phyloP scores from a whole-genome alignment of 2,329 filamentous ascomycete genomes.

The Ophiostoma pallidulum region DNA sequence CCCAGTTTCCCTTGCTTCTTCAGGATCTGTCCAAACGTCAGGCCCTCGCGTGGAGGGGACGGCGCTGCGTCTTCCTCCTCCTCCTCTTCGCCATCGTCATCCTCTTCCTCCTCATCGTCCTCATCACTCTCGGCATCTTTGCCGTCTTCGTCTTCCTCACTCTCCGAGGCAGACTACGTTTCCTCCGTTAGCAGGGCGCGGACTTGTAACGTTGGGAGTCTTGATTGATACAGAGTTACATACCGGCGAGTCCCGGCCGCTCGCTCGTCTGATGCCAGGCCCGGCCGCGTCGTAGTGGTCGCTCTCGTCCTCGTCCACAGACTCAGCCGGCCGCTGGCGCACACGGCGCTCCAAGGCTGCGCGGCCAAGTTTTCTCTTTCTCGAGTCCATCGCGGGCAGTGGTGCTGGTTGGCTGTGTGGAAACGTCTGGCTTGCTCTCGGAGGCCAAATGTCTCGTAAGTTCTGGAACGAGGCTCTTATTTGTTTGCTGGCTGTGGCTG shows the following conservation, averaged over 20 bases:
- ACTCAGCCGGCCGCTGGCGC: slow-evolving; percentile 22
- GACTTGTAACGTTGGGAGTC: no score
- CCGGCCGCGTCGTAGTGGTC: slow-evolving; percentile 5
- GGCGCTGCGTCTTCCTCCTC: slow-evolving; percentile 14
- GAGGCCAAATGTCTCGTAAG: no score
- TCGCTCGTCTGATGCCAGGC: slow-evolving; percentile 4
- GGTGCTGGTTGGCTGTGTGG: no score
- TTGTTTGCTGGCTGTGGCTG: no score
- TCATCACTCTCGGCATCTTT: slow-evolving; percentile 27
- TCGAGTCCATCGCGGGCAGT: slow-evolving; percentile 25
- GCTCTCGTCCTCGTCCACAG: slow-evolving; percentile 1
- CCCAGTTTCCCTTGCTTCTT: slow-evolving; percentile 7
- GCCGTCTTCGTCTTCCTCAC: slow-evolving; percentile 24
- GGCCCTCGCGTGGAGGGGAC: neutral
- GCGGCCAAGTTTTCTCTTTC: slow-evolving; percentile 32
- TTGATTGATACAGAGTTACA: slow-evolving; percentile 10
- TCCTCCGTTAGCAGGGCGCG: no score
- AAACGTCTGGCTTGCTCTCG: no score
- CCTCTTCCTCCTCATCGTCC: slow-evolving; percentile 21
- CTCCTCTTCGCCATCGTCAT: neutral
- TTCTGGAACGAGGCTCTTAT: no score
- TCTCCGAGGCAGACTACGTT: slow-evolving; percentile 7
- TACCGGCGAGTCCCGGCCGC: slow-evolving; percentile 23
- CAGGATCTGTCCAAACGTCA: slow-evolving; percentile 14
- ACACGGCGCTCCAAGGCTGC: slow-evolving; percentile 34